phyloP scores from a whole-genome alignment of 805 yeast genomes.

The Candida koratica region DNA sequence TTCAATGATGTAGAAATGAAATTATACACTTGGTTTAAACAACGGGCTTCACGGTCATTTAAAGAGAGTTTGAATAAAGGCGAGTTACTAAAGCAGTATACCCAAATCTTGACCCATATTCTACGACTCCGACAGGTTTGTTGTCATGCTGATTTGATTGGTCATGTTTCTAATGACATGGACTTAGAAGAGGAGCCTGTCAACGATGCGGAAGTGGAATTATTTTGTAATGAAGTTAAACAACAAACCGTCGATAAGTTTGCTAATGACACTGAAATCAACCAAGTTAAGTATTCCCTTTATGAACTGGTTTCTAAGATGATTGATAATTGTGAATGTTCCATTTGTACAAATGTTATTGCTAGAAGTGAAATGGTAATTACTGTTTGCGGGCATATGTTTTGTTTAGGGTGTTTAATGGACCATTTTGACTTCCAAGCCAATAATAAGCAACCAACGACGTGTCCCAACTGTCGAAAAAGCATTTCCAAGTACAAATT shows the following conservation, averaged over 20 bases:
- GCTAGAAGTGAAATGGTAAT: conserved; percentile 50
- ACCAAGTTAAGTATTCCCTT: conserved; percentile 25
- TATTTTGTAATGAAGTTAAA: conserved; percentile 11
- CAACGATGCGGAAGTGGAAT: conserved; percentile 4
- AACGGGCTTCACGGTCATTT: conserved; percentile 61
- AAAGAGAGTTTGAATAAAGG: conserved; percentile 60
- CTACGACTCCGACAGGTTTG: conserved; percentile 83
- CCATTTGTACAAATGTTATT: conserved; percentile 77
- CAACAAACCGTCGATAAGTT: conserved; percentile 12
- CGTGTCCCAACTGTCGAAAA: conserved; percentile 77
- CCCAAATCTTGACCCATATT: conserved; percentile 78
- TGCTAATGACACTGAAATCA: conserved; percentile 20
- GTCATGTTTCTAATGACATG: conserved; percentile 48
- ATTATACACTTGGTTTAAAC: conserved; percentile 65
- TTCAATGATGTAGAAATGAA: conserved; percentile 63
- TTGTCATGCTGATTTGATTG: conserved; percentile 72
- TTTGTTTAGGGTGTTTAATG: conserved; percentile 67
- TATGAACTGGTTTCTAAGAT: conserved; percentile 21
- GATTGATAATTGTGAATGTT: conserved; percentile 60
- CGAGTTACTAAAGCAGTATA: conserved; percentile 63
- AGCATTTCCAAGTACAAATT: conserved; percentile 48
- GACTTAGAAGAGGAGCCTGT: conserved; percentile 10
- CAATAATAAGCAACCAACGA: conserved; percentile 38
- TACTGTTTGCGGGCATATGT: conserved; percentile 77
- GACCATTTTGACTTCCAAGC: conserved; percentile 72